A percentile compares a stretch with the other conserved stretches of the same genome.
phyloP scores from a whole-genome alignment of 805 yeast genomes.

The Spathaspora passalidarum region DNA sequence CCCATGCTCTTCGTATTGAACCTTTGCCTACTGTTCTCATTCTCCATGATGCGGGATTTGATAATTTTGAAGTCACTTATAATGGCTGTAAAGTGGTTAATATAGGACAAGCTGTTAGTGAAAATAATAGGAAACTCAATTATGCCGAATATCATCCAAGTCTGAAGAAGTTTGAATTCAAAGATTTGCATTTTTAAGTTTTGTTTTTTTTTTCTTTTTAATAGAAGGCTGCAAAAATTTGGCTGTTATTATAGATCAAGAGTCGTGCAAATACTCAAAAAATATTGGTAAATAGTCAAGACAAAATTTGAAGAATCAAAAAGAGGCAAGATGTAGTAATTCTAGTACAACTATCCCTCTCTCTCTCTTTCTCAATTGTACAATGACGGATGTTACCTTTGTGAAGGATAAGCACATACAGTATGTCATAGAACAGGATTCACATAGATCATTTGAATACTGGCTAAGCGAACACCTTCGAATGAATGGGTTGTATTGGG shows the following conservation, averaged over 20 bases:
- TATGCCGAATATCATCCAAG: slow-evolving; percentile 76
- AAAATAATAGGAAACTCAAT: slow-evolving; percentile 40
- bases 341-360: not conserved
- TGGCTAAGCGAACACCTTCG: slow-evolving; percentile 90
- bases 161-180: slow-evolving; percentile 38
- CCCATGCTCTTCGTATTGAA: slow-evolving; percentile 62
- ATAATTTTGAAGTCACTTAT: slow-evolving; percentile 70
- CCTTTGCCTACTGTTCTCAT: slow-evolving; percentile 72
- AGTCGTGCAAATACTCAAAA: not conserved
- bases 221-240: not conserved
- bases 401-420: slow-evolving; percentile 28
- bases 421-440: slow-evolving; percentile 34
- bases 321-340: not conserved
- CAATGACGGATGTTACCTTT: not conserved
- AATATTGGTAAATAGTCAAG: not conserved
- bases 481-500: slow-evolving; percentile 95
- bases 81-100: slow-evolving; percentile 81
- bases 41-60: slow-evolving; percentile 69
- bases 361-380: not conserved
- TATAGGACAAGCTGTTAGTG: slow-evolving; percentile 53
- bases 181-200: slow-evolving; percentile 13
- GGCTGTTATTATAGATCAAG: not conserved
- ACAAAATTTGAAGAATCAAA: not conserved
- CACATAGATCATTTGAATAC: slow-evolving; percentile 57
- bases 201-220: too few species aligned